These are phyloP conservation scores for Pseudopyricularia cyperi DNA, from an alignment of 2,329 filamentous ascomycete genomes.

Conservation along the genomic window DNA sequence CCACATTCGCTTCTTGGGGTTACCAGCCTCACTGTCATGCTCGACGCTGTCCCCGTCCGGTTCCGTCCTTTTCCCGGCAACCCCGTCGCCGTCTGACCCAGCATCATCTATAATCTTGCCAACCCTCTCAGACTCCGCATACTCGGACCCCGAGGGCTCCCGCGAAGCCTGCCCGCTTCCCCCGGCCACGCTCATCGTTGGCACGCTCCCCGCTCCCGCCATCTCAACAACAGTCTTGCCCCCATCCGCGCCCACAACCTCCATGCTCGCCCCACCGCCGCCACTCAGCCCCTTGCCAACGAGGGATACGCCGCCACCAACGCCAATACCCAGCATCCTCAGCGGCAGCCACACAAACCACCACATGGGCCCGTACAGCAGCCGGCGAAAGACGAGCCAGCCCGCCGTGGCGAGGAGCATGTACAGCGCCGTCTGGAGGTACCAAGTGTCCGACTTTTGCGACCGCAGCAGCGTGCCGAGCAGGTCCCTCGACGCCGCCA, in stretches of 20 bases:
- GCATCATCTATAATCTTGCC: conserved; percentile 34
- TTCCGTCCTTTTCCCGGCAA: conserved; percentile 4
- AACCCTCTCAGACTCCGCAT: conserved; percentile 39
- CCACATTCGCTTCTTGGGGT: conserved; percentile 51
- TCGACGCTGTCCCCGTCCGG: conserved; percentile 21
- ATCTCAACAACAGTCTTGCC: conserved; percentile 12
- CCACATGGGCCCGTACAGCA: conserved; percentile 81
- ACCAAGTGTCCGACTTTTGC: conserved; percentile 97
- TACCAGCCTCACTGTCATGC: conserved; percentile 18
- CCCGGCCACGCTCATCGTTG: background rate
- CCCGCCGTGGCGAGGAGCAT: conserved; percentile 62
- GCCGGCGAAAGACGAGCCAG: conserved; percentile 77
- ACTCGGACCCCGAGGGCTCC: conserved; percentile 19
- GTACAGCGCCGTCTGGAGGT: conserved; percentile 81
- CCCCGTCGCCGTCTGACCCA: conserved; percentile 7
- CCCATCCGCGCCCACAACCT: conserved; percentile 11
- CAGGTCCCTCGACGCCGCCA: conserved; percentile 61
- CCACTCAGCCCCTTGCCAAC: conserved; percentile 12
- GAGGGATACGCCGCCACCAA: conserved; percentile 34
- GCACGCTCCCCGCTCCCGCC: background rate
- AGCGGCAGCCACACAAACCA: conserved; percentile 78
- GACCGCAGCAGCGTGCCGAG: conserved; percentile 69
- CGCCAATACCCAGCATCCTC: conserved; percentile 43
- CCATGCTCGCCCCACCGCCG: conserved; percentile 10
- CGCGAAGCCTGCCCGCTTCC: conserved; percentile 16